Evolutionary conservation across 441 rosid species (phyloP).

Genomic region (Gossypium lobatum): DNA sequence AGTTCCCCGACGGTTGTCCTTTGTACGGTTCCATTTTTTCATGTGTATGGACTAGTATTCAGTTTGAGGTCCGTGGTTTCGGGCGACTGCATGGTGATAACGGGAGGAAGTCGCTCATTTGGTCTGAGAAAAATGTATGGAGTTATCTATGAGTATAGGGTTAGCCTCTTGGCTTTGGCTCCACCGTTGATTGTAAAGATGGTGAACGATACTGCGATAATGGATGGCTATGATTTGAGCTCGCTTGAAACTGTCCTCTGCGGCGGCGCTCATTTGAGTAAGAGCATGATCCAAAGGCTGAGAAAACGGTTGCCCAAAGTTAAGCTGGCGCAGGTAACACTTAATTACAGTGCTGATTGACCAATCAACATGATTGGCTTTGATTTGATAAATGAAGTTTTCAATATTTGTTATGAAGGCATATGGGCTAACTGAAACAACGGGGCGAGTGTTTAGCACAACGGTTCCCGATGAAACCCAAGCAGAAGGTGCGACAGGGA

Average conservation of each 20-base stretch:
- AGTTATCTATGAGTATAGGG: constrained; percentile 27
- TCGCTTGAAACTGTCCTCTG: constrained; percentile 41
- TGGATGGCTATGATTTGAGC: constrained; percentile 35
- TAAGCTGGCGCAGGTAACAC: constrained; percentile 30
- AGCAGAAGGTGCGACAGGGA: constrained; percentile 43
- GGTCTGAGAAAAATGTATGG: constrained; percentile 25
- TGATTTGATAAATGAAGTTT: not conserved
- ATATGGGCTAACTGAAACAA: constrained; percentile 59
- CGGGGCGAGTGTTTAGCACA: constrained; percentile 34
- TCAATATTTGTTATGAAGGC: constrained; percentile 25
- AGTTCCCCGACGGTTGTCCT: constrained; percentile 22
- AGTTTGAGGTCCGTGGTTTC: constrained; percentile 27
- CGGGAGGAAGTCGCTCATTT: constrained; percentile 23
- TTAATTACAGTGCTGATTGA: not conserved
- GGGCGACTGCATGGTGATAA: constrained; percentile 38
- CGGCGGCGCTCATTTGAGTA: constrained; percentile 43
- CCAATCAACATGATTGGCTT: not conserved
- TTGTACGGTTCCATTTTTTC: constrained; percentile 47
- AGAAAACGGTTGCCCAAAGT: constrained; percentile 31
- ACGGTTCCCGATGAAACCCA: constrained; percentile 32
- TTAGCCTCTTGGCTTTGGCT: constrained; percentile 44
- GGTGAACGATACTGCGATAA: constrained; percentile 20
- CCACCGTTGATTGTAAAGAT: constrained; percentile 44
- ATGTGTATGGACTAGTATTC: constrained; percentile 36
- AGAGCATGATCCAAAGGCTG: constrained; percentile 25